phyloP scores from a whole-genome alignment of 495 filamentous ascomycete genomes.

The Penicillium bovifimosum region DNA sequence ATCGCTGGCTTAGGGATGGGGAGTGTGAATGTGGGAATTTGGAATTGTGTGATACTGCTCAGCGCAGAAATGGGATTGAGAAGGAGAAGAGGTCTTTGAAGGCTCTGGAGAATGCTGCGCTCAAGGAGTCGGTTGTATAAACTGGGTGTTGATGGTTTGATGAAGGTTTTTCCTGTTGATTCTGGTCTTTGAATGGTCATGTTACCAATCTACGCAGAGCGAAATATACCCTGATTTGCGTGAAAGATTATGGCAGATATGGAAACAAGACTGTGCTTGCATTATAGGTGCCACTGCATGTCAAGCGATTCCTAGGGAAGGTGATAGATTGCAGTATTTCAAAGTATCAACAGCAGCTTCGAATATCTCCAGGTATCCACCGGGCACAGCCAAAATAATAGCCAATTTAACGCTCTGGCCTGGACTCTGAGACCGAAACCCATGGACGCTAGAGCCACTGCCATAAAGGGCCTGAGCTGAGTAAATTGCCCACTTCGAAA shows the following conservation, averaged over 20 bases:
- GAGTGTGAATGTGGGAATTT: constrained; percentile 38
- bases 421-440: too few relatives aligned
- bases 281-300: too few relatives aligned
- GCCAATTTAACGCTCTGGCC: too few relatives aligned
- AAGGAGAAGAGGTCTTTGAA: constrained; percentile 36
- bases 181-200: background rate
- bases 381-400: too few relatives aligned
- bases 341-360: too few relatives aligned
- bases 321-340: too few relatives aligned
- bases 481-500: too few relatives aligned
- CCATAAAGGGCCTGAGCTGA: too few relatives aligned
- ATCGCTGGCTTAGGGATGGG: constrained; percentile 35
- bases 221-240: background rate
- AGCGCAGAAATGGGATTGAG: constrained; percentile 30
- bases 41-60: constrained; percentile 34
- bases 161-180: background rate
- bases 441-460: too few relatives aligned
- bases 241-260: background rate
- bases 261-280: too few relatives aligned
- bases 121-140: background rate
- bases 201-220: constrained; percentile 2
- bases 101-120: constrained; percentile 13
- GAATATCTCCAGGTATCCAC: too few relatives aligned
- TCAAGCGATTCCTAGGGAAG: too few relatives aligned
- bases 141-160: background rate